A percentile compares a stretch with the other conserved stretches of the same genome.
Conservation (phyloP, 2,329 filamentous ascomycete genomes). For the Sclerotinia trifoliorum region DNA sequence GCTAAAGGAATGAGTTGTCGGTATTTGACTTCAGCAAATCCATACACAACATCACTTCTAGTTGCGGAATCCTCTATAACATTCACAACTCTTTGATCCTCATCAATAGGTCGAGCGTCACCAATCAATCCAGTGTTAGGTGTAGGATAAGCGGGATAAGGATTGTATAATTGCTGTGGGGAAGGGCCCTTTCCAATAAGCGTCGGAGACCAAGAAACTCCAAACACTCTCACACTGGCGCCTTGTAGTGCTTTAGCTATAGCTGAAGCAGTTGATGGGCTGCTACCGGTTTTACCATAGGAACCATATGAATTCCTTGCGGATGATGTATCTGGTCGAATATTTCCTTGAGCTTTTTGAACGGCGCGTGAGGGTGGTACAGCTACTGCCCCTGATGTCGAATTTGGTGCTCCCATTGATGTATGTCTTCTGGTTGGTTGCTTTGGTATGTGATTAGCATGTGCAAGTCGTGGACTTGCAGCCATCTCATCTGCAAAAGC, state of each 20-base stretch:
- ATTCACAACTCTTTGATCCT: constrained; percentile 75
- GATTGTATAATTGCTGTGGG: constrained; percentile 72
- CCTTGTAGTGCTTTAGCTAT: constrained; percentile 95
- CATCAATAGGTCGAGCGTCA: constrained; percentile 68
- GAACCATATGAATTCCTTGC: constrained; percentile 77
- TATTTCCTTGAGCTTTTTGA: constrained; percentile 68
- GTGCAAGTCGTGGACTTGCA: constrained; percentile 59
- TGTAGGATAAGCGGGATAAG: constrained; percentile 82
- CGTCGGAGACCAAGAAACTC: constrained; percentile 66
- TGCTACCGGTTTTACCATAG: constrained; percentile 48
- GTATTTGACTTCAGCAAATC: constrained; percentile 97
- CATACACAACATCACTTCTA: constrained; percentile 92
- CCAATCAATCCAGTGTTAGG: constrained; percentile 64
- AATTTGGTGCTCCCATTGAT: constrained; percentile 69
- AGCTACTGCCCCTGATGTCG: constrained; percentile 66
- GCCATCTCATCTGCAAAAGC: constrained; percentile 94
- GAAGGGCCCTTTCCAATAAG: constrained; percentile 62
- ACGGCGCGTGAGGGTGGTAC: constrained; percentile 68
- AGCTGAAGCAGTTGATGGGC: constrained; percentile 79
- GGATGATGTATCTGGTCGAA: constrained; percentile 52
- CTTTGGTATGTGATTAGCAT: constrained; percentile 45
- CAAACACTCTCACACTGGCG: constrained; percentile 75
- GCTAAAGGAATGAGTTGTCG: constrained; percentile 90
- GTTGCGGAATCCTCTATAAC: constrained; percentile 89
- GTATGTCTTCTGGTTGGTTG: constrained; percentile 70